Percentiles rank a stretch among this genome's conserved stretches.
phyloP scores from a whole-genome alignment of 306 rosid genomes.

The Cicer pinnatifidum region DNA sequence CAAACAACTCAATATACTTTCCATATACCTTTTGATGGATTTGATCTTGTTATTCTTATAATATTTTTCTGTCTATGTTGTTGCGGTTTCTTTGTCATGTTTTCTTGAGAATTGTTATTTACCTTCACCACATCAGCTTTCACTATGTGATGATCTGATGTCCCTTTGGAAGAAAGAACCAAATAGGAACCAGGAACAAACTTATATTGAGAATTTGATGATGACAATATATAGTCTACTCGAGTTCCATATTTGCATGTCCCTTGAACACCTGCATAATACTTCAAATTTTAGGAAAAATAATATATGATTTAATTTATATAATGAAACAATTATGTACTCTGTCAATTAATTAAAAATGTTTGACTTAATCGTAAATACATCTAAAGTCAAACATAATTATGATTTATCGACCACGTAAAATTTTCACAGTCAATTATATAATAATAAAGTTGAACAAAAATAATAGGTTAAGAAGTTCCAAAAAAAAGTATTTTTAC shows the following conservation, averaged over 20 bases:
- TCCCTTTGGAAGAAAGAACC: constrained; percentile 92
- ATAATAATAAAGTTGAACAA: constrained; percentile 4
- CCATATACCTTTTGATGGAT: constrained; percentile 71
- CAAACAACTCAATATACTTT: constrained; percentile 25
- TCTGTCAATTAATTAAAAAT: no score
- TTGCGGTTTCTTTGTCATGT: constrained; percentile 41
- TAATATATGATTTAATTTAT: not conserved
- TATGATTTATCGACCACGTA: no score
- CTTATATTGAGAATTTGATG: constrained; percentile 66
- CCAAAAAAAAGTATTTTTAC: constrained; percentile 47
- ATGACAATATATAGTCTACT: constrained; percentile 85
- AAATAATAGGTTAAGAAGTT: constrained; percentile 24
- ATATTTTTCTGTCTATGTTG: constrained; percentile 55
- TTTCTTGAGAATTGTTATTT: constrained; percentile 43
- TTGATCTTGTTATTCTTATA: constrained; percentile 57
- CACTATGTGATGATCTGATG: constrained; percentile 98
- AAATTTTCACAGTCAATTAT: no score
- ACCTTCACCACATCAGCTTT: constrained; percentile 70
- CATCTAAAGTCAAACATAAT: no score
- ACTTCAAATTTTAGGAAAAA: not conserved
- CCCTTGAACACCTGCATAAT: constrained; percentile 89
- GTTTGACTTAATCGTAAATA: no score
- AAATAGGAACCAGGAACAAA: constrained; percentile 90
- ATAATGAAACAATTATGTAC: no score
- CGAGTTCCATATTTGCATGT: constrained; percentile 97